A percentile compares a stretch with the other conserved stretches of the same genome.
Conservation (phyloP, 345 rosid genomes). For the Aurinia saxatilis region DNA sequence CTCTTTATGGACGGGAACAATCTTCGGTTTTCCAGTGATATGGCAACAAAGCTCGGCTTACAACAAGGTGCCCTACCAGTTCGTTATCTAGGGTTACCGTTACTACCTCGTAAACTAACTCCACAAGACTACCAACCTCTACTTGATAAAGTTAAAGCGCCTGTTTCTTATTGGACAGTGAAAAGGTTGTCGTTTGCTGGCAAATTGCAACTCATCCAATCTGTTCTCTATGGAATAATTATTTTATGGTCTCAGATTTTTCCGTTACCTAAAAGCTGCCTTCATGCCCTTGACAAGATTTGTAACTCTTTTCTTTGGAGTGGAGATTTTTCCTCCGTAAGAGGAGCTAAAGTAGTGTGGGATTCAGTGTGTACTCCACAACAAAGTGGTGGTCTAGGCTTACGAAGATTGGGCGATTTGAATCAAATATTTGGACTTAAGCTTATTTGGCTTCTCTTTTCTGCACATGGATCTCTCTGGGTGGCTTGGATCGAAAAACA, state of each 20-base stretch:
- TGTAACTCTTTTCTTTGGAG: not conserved
- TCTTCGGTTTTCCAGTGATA: no score
- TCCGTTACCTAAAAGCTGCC: not conserved
- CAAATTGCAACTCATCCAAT: not conserved
- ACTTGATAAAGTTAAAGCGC: not conserved
- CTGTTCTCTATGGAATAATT: not conserved
- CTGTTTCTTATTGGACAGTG: not conserved
- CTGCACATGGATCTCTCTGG: not conserved
- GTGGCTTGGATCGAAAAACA: not conserved
- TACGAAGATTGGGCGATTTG: not conserved
- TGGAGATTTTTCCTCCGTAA: not conserved
- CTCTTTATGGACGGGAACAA: no score
- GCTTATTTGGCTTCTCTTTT: not conserved
- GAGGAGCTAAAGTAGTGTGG: not conserved
- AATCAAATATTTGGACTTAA: not conserved
- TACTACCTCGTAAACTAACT: no score
- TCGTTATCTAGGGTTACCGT: no score
- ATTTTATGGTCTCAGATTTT: not conserved
- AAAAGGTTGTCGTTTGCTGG: not conserved
- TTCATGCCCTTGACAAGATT: not conserved
- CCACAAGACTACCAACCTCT: not conserved
- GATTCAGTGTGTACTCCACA: not conserved
- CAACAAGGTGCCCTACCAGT: no score
- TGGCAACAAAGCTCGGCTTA: no score
- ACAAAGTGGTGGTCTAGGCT: not conserved